These are phyloP conservation scores for Ogataea neopini DNA, from an alignment of 805 yeast genomes.

Conservation along the genomic window DNA sequence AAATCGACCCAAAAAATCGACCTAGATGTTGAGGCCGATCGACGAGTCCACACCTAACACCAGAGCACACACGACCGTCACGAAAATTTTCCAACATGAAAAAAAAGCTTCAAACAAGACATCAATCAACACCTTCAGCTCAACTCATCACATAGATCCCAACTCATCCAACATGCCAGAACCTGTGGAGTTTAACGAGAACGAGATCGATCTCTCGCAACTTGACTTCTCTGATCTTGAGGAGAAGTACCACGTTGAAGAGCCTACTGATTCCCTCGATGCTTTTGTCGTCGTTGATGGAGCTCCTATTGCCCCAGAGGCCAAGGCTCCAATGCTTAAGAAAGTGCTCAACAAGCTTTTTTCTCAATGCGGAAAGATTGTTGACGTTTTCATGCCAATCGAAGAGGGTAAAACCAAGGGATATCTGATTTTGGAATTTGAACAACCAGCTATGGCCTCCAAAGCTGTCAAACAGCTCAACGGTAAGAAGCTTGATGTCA, in stretches of 20 bases:
- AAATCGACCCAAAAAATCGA: no score
- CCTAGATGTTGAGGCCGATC: no score
- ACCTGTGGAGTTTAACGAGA: slow-evolving; percentile 30
- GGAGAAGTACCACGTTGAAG: slow-evolving; percentile 60
- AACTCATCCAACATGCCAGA: slow-evolving; percentile 19
- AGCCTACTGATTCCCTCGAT: slow-evolving; percentile 64
- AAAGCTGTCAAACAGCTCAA: slow-evolving; percentile 79
- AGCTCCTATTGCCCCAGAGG: slow-evolving; percentile 91
- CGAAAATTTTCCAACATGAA: slow-evolving; percentile 4
- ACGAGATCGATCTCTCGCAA: slow-evolving; percentile 53
- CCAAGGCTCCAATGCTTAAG: slow-evolving; percentile 78
- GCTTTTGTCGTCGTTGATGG: slow-evolving; percentile 88
- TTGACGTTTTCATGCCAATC: slow-evolving; percentile 80
- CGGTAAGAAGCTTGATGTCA: slow-evolving; percentile 89
- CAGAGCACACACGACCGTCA: not conserved
- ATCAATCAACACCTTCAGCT: not conserved
- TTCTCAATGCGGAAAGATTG: slow-evolving; percentile 74
- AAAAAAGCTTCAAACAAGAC: not conserved
- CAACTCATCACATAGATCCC: not conserved
- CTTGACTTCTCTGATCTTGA: slow-evolving; percentile 86
- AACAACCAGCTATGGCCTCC: slow-evolving; percentile 62
- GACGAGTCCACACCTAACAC: not conserved
- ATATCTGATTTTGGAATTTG: slow-evolving; percentile 80
- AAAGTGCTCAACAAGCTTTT: slow-evolving; percentile 85
- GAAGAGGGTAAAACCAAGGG: slow-evolving; percentile 83